phyloP scores from a whole-genome alignment of 768 basidiomycete genomes.

The Tylopilus felleus region DNA sequence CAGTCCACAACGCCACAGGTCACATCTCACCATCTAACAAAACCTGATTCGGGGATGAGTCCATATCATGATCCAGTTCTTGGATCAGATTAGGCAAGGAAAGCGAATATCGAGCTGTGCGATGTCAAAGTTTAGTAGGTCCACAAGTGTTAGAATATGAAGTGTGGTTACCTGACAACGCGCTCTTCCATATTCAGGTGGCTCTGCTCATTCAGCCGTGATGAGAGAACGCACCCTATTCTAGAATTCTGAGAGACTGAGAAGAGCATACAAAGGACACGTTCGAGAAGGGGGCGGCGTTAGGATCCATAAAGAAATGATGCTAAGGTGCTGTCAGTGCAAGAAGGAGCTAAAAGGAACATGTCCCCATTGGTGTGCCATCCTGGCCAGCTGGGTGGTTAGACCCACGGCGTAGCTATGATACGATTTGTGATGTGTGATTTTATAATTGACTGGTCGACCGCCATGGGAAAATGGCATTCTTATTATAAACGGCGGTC shows the following conservation, averaged over 20 bases:
- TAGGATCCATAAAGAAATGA: conserved; percentile 6
- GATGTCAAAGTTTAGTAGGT: conserved; percentile 9
- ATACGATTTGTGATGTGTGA: conserved; percentile 11
- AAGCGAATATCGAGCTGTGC: neutral
- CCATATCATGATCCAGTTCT: neutral
- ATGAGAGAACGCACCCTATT: conserved; percentile 5
- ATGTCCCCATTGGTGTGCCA: conserved; percentile 1
- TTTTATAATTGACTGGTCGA: conserved; percentile 1
- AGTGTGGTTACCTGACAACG: conserved; percentile 4
- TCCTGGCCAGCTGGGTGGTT: conserved; percentile 6
- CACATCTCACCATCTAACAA: conserved; percentile 6
- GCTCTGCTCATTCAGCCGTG: conserved; percentile 9
- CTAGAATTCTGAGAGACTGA: conserved; percentile 4
- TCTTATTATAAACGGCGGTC: conserved; percentile 11
- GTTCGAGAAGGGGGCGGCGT: conserved; percentile 14
- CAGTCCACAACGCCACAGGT: conserved; percentile 24
- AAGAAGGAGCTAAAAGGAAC: neutral
- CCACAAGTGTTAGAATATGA: neutral
- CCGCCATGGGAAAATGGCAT: conserved; percentile 22
- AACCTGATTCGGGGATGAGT: neutral
- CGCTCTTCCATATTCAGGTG: conserved; percentile 17
- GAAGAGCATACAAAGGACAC: conserved; percentile 6
- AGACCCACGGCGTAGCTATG: conserved; percentile 20
- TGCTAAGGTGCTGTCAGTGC: conserved; percentile 5
- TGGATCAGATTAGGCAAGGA: neutral